phyloP scores from a whole-genome alignment of 306 rosid genomes.

The Arachis hypogaea region DNA sequence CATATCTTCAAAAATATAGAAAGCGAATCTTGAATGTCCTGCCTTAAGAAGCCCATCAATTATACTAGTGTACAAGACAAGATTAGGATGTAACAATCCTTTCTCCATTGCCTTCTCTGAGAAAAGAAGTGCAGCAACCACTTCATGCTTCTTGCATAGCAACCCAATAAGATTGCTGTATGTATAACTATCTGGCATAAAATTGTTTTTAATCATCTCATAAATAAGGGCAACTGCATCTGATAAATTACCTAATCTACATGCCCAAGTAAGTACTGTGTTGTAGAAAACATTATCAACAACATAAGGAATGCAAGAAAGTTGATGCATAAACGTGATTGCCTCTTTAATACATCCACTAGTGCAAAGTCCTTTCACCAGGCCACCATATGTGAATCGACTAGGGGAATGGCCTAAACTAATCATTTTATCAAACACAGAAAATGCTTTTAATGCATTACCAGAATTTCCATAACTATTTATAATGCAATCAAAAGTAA shows the following conservation, averaged over 20 bases:
- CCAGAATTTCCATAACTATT: constrained; percentile 65
- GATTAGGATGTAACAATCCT: constrained; percentile 51
- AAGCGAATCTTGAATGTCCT: constrained; percentile 68
- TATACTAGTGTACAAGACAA: constrained; percentile 60
- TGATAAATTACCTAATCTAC: constrained; percentile 60
- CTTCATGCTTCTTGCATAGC: constrained; percentile 61
- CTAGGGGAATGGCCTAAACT: constrained; percentile 63
- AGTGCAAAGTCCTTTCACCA: constrained; percentile 67
- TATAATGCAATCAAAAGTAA: constrained; percentile 64
- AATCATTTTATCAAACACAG: constrained; percentile 64
- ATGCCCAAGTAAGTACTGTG: constrained; percentile 55
- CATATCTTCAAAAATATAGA: constrained; percentile 68
- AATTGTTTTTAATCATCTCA: constrained; percentile 62
- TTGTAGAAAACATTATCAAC: constrained; percentile 66
- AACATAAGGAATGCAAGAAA: constrained; percentile 53
- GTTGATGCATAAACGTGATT: constrained; percentile 46
- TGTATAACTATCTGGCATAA: constrained; percentile 64
- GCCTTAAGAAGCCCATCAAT: constrained; percentile 68
- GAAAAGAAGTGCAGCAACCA: constrained; percentile 63
- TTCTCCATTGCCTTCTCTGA: constrained; percentile 54
- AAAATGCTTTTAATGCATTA: constrained; percentile 58
- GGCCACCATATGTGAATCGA: constrained; percentile 63
- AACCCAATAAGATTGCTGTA: constrained; percentile 64
- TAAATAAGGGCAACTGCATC: constrained; percentile 58
- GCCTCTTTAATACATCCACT: constrained; percentile 69